Conservation (phyloP, 2,329 filamentous ascomycete species). For the Aspergillus ibericus region DNA sequence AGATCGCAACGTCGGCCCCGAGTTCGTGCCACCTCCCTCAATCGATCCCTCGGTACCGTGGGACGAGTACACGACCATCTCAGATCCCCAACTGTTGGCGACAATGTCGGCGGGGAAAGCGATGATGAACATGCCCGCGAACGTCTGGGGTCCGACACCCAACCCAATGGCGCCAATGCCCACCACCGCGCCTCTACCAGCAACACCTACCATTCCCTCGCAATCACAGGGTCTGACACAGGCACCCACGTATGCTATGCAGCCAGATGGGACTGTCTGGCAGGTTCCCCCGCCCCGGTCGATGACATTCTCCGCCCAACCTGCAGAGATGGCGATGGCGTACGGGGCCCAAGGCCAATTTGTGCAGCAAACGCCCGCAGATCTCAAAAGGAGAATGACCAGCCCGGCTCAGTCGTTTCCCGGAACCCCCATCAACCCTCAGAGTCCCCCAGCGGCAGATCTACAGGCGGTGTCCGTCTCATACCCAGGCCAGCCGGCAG, state of each 20-base stretch:
- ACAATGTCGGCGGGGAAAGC: slow-evolving; percentile 32
- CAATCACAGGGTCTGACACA: slow-evolving; percentile 34
- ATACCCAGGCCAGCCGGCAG: slow-evolving; percentile 28
- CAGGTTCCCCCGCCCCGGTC: slow-evolving; percentile 32
- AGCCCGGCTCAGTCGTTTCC: slow-evolving; percentile 33
- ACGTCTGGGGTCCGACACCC: slow-evolving; percentile 32
- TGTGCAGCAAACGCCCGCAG: slow-evolving; percentile 29
- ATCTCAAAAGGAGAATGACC: slow-evolving; percentile 40
- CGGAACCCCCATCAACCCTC: slow-evolving; percentile 21
- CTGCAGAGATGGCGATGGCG: slow-evolving; percentile 25
- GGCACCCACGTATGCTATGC: slow-evolving; percentile 33
- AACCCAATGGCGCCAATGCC: slow-evolving; percentile 30
- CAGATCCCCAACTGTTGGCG: slow-evolving; percentile 37
- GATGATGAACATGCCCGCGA: slow-evolving; percentile 36
- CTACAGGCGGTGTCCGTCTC: slow-evolving; percentile 33
- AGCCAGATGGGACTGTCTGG: slow-evolving; percentile 40
- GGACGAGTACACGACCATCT: slow-evolving; percentile 40
- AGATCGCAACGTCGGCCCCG: slow-evolving; percentile 32
- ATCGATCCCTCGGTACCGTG: slow-evolving; percentile 38
- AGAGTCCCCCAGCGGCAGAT: slow-evolving; percentile 27
- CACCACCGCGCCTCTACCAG: slow-evolving; percentile 29
- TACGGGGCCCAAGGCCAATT: slow-evolving; percentile 31
- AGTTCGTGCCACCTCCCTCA: slow-evolving; percentile 31
- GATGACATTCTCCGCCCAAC: slow-evolving; percentile 36
- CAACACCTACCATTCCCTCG: slow-evolving; percentile 31